phyloP scores from a whole-genome alignment of 2,329 filamentous ascomycete species.

The Penicillium carneum region DNA sequence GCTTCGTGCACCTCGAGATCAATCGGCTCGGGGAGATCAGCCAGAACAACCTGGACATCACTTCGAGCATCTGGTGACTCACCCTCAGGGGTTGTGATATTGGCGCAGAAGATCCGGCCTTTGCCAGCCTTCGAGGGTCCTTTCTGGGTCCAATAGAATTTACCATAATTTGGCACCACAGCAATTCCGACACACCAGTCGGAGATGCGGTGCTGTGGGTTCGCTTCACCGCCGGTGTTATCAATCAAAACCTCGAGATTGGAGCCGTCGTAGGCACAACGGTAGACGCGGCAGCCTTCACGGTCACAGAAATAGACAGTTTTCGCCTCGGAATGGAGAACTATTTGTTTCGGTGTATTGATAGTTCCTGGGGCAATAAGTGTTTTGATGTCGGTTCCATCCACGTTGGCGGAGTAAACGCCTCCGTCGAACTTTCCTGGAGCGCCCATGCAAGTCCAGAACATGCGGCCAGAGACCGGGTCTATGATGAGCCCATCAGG shows the following conservation, averaged over 20 bases:
- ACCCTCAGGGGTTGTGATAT: slow-evolving; percentile 50
- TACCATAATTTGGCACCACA: slow-evolving; percentile 53
- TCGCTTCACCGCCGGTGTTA: slow-evolving; percentile 42
- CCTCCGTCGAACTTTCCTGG: slow-evolving; percentile 52
- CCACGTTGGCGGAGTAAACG: slow-evolving; percentile 55
- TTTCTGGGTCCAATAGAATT: slow-evolving; percentile 69
- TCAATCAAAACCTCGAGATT: slow-evolving; percentile 37
- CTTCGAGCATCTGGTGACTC: slow-evolving; percentile 45
- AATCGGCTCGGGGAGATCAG: slow-evolving; percentile 62
- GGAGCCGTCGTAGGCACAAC: slow-evolving; percentile 48
- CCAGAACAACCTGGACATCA: slow-evolving; percentile 56
- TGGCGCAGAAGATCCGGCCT: slow-evolving; percentile 64
- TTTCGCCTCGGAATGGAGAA: slow-evolving; percentile 37
- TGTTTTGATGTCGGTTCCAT: slow-evolving; percentile 56
- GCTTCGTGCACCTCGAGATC: slow-evolving; percentile 63
- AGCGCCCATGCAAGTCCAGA: slow-evolving; percentile 62
- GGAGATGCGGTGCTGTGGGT: slow-evolving; percentile 39
- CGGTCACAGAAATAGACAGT: slow-evolving; percentile 55
- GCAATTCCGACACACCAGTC: slow-evolving; percentile 66
- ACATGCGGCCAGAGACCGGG: slow-evolving; percentile 47
- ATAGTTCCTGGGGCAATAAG: slow-evolving; percentile 56
- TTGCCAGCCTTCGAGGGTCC: slow-evolving; percentile 60
- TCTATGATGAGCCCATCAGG: slow-evolving; percentile 59
- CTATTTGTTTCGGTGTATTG: slow-evolving; percentile 60
- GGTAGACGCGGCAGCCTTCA: slow-evolving; percentile 51